Evolutionary conservation across 2,329 filamentous ascomycete species (phyloP).

Genomic region (Botrytis deweyae): DNA sequence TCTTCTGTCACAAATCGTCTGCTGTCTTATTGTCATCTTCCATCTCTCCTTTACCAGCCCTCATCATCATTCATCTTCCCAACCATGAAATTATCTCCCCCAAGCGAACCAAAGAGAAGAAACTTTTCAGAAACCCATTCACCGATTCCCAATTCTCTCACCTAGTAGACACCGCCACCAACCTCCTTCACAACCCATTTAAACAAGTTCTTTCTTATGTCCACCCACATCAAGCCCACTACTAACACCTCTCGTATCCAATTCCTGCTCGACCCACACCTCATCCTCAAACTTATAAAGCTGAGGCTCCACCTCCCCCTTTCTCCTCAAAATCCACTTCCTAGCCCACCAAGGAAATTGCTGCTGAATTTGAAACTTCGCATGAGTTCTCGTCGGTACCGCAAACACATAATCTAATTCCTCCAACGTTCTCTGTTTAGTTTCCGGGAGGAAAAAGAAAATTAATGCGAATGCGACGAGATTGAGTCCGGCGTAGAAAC

Average conservation of each 20-base stretch:
- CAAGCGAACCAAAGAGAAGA: neutral
- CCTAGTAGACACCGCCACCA: neutral
- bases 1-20: neutral
- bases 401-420: conserved; percentile 49
- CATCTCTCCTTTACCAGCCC: neutral
- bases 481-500: conserved; percentile 57
- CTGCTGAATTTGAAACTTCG: conserved; percentile 35
- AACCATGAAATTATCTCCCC: neutral
- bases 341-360: conserved; percentile 34
- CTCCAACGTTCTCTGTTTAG: conserved; percentile 48
- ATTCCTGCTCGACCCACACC: conserved; percentile 8
- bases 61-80: neutral
- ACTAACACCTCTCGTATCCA: conserved; percentile 13
- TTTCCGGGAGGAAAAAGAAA: conserved; percentile 58
- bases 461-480: conserved; percentile 55
- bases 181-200: neutral
- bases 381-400: conserved; percentile 36
- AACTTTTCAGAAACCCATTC: neutral
- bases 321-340: conserved; percentile 34
- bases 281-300: conserved; percentile 23
- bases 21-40: neutral
- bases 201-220: neutral
- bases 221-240: neutral
- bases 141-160: neutral
- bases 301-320: conserved; percentile 31